These are phyloP conservation scores for Microcera coccophila DNA, from an alignment of 2,329 filamentous ascomycete genomes.

Conservation along the genomic window DNA sequence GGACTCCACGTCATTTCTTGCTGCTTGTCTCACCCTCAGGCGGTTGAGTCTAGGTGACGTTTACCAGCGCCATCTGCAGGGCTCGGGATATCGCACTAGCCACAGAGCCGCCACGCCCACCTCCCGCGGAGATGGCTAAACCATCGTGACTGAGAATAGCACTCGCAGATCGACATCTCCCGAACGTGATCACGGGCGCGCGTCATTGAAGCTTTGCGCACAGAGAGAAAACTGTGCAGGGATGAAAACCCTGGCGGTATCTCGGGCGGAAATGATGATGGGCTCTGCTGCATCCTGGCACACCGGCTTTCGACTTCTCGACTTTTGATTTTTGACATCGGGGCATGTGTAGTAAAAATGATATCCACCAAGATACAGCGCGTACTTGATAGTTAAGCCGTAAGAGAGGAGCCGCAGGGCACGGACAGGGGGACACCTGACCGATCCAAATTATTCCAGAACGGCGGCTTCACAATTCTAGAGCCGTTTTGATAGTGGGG, in stretches of 20 bases:
- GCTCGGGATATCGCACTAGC: neutral
- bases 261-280: slow-evolving; percentile 7
- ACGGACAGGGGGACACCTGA: neutral
- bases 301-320: no score
- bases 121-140: slow-evolving; percentile 13
- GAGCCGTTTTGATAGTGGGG: slow-evolving; percentile 4
- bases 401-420: neutral
- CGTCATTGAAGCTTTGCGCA: neutral
- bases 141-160: neutral
- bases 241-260: slow-evolving; percentile 3
- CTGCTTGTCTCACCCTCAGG: neutral
- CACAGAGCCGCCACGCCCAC: slow-evolving; percentile 8
- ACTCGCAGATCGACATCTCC: neutral
- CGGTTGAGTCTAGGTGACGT: neutral
- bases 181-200: neutral
- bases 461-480: slow-evolving; percentile 6
- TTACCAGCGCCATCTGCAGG: neutral
- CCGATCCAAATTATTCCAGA: slow-evolving; percentile 7
- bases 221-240: neutral
- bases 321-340: no score
- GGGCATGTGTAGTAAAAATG: no score
- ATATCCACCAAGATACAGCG: no score
- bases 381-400: neutral
- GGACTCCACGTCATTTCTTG: no score
- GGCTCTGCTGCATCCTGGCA: neutral